phyloP scores from a whole-genome alignment of 129 eudicot genomes.

The Centella asiatica region DNA sequence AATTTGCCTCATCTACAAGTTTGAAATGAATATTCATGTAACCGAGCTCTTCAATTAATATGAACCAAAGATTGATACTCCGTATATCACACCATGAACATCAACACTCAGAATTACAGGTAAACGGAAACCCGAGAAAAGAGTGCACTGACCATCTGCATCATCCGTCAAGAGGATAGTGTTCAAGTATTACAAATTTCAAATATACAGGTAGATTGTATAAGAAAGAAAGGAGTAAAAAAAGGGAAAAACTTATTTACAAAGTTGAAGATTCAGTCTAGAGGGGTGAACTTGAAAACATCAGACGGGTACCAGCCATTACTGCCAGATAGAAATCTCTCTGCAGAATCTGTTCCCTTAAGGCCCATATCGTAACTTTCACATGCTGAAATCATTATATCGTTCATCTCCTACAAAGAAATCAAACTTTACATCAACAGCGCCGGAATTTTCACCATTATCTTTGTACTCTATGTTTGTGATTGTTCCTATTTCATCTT shows the following conservation, averaged over 20 bases:
- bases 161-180: no score
- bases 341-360: neutral
- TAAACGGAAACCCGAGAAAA: no score
- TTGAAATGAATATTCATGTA: no score
- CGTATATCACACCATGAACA: no score
- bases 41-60: no score
- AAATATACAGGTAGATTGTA: no score
- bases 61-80: no score
- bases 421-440: slow-evolving; percentile 82
- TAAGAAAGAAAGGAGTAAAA: no score
- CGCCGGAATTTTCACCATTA: slow-evolving; percentile 58
- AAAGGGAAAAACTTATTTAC: slow-evolving; percentile 1
- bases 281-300: neutral
- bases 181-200: no score
- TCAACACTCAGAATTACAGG: no score
- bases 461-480: slow-evolving; percentile 71
- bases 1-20: no score
- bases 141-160: no score
- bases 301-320: neutral
- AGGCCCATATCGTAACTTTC: neutral
- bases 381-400: slow-evolving; percentile 21
- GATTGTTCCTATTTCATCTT: slow-evolving; percentile 50
- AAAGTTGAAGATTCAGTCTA: neutral
- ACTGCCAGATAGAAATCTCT: neutral
- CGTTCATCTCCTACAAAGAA: slow-evolving; percentile 56